A percentile compares a stretch with the other conserved stretches of the same genome.
These are phyloP conservation scores for Colletotrichum camelliae DNA, from an alignment of 2,329 filamentous ascomycete genomes.

Conservation along the genomic window DNA sequence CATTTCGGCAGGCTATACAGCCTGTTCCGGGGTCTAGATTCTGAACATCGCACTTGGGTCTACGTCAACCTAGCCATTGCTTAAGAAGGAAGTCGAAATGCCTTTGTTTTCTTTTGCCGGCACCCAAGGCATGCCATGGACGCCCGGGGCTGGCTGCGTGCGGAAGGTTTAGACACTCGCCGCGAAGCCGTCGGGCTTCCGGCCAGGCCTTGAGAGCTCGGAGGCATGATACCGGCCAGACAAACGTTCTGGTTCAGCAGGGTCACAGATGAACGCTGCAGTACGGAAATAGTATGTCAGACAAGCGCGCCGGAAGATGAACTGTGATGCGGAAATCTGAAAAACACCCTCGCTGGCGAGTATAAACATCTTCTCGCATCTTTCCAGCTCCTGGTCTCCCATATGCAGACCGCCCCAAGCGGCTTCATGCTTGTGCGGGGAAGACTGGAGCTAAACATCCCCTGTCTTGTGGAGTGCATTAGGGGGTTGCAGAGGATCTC, in stretches of 20 bases:
- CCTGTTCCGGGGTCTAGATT: not conserved
- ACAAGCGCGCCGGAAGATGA: not conserved
- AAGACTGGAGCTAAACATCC: not conserved
- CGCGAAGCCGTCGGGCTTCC: not conserved
- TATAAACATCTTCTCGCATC: not conserved
- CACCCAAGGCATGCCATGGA: not conserved
- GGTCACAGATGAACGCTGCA: rapidly evolving
- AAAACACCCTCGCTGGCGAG: not conserved
- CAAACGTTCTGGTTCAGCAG: not conserved
- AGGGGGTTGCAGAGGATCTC: not conserved
- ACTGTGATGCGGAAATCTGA: not conserved
- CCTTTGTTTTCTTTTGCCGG: not conserved
- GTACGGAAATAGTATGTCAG: not conserved
- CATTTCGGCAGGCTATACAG: not conserved
- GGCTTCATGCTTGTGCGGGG: not conserved
- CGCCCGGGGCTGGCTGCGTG: not conserved
- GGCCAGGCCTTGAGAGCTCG: not conserved
- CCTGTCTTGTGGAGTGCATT: not conserved
- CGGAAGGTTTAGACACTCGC: not conserved
- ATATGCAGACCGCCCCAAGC: not conserved
- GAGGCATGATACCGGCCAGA: not conserved
- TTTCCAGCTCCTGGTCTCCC: not conserved
- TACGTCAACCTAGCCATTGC: not conserved
- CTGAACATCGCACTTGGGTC: not conserved
- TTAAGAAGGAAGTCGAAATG: rapidly evolving